Evolutionary conservation across 2,329 filamentous ascomycete species (phyloP).

Genomic region (Neocucurbitaria cava): DNA sequence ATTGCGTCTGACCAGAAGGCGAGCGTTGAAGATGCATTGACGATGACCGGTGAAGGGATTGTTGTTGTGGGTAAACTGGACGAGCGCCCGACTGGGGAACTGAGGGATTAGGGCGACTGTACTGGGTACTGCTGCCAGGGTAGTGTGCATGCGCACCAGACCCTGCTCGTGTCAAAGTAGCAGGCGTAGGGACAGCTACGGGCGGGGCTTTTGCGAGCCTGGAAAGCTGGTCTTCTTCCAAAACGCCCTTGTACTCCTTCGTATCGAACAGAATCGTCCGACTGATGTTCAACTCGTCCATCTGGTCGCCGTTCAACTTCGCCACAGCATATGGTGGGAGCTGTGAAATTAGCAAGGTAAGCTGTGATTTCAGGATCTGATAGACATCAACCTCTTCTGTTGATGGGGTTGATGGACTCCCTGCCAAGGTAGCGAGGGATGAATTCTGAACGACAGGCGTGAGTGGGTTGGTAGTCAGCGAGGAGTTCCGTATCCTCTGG

Average conservation of each 20-base stretch:
- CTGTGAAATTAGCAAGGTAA: conserved; percentile 74
- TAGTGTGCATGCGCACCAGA: conserved; percentile 40
- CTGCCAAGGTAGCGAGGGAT: conserved; percentile 60
- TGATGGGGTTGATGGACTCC: conserved; percentile 71
- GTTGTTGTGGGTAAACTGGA: conserved; percentile 46
- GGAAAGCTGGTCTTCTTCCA: conserved; percentile 78
- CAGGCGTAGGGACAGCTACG: conserved; percentile 34
- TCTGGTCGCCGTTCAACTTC: conserved; percentile 82
- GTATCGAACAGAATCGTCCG: conserved; percentile 76
- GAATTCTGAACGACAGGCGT: conserved; percentile 73
- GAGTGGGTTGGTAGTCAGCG: conserved; percentile 69
- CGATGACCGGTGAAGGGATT: conserved; percentile 42
- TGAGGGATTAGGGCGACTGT: conserved; percentile 37
- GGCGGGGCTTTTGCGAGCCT: conserved; percentile 52
- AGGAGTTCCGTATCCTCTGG: conserved; percentile 78
- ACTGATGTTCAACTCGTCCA: conserved; percentile 83
- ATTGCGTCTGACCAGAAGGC: conserved; percentile 35
- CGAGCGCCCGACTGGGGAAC: conserved; percentile 35
- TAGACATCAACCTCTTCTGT: conserved; percentile 67
- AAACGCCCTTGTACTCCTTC: conserved; percentile 76
- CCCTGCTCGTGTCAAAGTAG: conserved; percentile 34
- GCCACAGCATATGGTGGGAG: conserved; percentile 86
- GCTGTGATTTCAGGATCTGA: conserved; percentile 75
- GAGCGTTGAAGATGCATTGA: conserved; percentile 47
- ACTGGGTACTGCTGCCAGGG: conserved; percentile 37